These are phyloP conservation scores for Sordariomycetes sp. DNA, from an alignment of 2,329 filamentous ascomycete genomes.

Conservation along the genomic window DNA sequence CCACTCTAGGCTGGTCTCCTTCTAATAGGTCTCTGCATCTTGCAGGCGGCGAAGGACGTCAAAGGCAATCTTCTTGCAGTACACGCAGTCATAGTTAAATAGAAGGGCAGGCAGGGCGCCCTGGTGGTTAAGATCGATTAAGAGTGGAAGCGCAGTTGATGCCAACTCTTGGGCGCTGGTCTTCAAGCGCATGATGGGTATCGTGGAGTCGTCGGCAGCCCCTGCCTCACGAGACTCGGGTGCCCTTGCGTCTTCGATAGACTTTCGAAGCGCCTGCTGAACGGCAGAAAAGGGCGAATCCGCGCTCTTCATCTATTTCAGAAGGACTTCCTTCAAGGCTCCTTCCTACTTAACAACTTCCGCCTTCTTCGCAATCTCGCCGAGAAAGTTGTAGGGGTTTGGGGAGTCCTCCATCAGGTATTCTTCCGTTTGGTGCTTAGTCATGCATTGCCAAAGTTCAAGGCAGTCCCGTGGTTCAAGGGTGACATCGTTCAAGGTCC, in stretches of 20 bases:
- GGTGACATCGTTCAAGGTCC: slow-evolving; percentile 54
- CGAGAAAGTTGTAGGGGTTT: slow-evolving; percentile 35
- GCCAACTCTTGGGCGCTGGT: too few species aligned
- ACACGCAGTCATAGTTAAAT: slow-evolving; percentile 63
- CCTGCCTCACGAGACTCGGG: too few species aligned
- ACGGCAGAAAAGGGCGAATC: slow-evolving; percentile 29
- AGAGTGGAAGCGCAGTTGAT: slow-evolving; percentile 32
- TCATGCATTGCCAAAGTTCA: slow-evolving; percentile 54
- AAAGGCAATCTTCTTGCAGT: slow-evolving; percentile 50
- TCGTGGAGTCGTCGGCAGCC: too few species aligned
- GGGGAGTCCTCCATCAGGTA: slow-evolving; percentile 40
- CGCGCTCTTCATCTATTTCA: slow-evolving; percentile 46
- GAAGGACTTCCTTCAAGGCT: slow-evolving; percentile 46
- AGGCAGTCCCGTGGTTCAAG: slow-evolving; percentile 65
- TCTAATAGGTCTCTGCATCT: slow-evolving; percentile 29
- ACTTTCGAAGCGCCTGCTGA: slow-evolving; percentile 29
- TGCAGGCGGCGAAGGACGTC: slow-evolving; percentile 39
- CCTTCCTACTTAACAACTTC: slow-evolving; percentile 58
- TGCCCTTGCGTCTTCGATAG: background rate
- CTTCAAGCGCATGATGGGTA: too few species aligned
- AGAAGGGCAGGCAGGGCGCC: slow-evolving; percentile 62
- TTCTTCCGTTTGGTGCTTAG: slow-evolving; percentile 36
- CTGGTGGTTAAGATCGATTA: slow-evolving; percentile 49
- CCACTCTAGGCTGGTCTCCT: slow-evolving; percentile 48
- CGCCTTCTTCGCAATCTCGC: slow-evolving; percentile 47